These are phyloP conservation scores for Musa beccarii DNA, from an alignment of 176 grass and related monocot species.

Conservation along the genomic window DNA sequence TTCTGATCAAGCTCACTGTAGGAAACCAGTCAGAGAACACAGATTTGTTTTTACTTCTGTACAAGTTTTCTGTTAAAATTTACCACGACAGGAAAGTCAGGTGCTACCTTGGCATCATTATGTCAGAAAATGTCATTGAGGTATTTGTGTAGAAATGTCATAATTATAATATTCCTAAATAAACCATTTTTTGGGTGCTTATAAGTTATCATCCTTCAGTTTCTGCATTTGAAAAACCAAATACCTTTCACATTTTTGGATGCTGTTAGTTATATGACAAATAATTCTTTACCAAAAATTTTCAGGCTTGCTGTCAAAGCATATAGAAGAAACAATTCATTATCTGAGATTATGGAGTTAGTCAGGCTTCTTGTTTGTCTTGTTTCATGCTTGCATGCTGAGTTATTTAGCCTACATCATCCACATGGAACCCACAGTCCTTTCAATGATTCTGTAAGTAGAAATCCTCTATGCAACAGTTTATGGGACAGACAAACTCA, in stretches of 20 bases:
- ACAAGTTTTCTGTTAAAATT: too few species aligned
- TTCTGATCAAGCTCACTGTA: too few species aligned
- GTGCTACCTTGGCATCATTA: too few species aligned
- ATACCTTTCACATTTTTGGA: not conserved
- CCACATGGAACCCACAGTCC: conserved; percentile 33
- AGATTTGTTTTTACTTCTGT: too few species aligned
- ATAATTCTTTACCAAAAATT: conserved; percentile 4
- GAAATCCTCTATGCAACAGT: conserved; percentile 30
- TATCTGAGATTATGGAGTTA: conserved; percentile 42
- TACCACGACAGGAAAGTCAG: too few species aligned
- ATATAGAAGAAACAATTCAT: conserved; percentile 48
- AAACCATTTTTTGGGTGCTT: too few species aligned
- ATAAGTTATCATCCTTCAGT: too few species aligned
- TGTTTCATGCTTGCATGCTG: conserved; percentile 56
- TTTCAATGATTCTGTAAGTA: conserved; percentile 27
- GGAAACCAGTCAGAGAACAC: too few species aligned
- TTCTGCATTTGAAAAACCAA: too few species aligned
- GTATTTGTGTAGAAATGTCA: too few species aligned
- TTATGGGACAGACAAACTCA: conserved; percentile 76
- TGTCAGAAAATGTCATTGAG: too few species aligned
- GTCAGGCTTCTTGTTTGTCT: conserved; percentile 45
- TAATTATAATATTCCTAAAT: too few species aligned
- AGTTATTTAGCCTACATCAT: conserved; percentile 45
- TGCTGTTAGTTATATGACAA: conserved; percentile 1
- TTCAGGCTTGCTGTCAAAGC: conserved; percentile 50